Evolutionary conservation across 257 asterid genomes (phyloP), one percentile per base, ranked within the genome.

Genomic region (Solanum arcanum): DNA sequence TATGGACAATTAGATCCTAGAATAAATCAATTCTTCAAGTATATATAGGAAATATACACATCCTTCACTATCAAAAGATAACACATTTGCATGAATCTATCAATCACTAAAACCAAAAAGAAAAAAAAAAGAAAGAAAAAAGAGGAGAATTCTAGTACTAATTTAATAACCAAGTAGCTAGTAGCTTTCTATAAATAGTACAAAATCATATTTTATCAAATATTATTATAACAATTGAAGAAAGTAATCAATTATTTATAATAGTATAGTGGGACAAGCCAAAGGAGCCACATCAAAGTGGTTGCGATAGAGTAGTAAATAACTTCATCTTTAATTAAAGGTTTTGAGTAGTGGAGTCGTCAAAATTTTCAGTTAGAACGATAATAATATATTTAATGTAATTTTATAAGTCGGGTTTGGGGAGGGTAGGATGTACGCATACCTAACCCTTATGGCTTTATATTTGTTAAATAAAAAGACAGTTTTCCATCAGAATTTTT

Each of bases 1-100:
- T 89, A 82, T 82, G 87, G 93, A 94, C 97, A 91, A 44, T 82
- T 88, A 83, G 93, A 90, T 89, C 89, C 91, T 87, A 90, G 88
- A 88, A 88, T 83, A 90, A 88, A 90, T 89, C 90, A 31, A 41
- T 56, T 88, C 86, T 88, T 44, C 60, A 75, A 76, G 89, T 73
- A 59, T 82, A 76, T 64, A 88, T 70, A 42, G 72, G 89, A 76
- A 88, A 75, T 75, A 75, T 62, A 52, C 83, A 56, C 25, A 62
- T 56, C 42, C 76, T 87, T n/a, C 47, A 59, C 44, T 86, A 41
- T 47, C 52, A 39, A 35, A 73, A 60, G 83, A 87, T 88, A 89
- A 89, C 91, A 80, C 60, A 49, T 64, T 64, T 92, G 89, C 92
- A 91, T 89, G 92, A 29, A 89, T 90, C 92, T 90, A 89, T 92